A percentile compares a stretch with the other conserved stretches of the same genome.
phyloP scores from a whole-genome alignment of 148 eudicot genomes.

The Persicaria tinctoria region DNA sequence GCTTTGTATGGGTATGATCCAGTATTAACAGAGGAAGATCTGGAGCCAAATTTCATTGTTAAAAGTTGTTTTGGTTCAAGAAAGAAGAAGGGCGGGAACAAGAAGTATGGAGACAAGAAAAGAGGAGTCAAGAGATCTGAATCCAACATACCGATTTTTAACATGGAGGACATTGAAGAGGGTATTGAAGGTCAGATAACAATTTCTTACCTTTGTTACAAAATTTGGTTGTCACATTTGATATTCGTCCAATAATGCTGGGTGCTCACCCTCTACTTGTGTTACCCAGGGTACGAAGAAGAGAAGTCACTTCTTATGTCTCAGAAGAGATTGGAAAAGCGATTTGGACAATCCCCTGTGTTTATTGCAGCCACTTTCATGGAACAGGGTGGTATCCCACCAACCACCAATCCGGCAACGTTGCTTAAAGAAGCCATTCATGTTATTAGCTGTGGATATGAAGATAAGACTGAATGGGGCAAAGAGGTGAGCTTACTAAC shows the following conservation, averaged over 20 bases:
- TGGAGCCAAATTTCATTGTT: conserved; percentile 75
- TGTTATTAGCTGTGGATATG: conserved; percentile 90
- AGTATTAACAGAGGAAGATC: conserved; percentile 72
- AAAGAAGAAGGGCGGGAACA: conserved; percentile 55
- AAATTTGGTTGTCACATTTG: background rate
- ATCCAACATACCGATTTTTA: conserved; percentile 82
- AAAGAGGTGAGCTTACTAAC: conserved; percentile 57
- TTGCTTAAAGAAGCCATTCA: conserved; percentile 88
- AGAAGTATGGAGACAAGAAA: conserved; percentile 71
- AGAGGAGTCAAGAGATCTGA: conserved; percentile 65
- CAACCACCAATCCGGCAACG: conserved; percentile 74
- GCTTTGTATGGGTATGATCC: conserved; percentile 15
- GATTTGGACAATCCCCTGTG: conserved; percentile 93
- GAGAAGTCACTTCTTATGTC: conserved; percentile 89
- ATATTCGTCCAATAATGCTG: background rate
- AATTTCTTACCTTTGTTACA: background rate
- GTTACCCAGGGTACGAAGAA: conserved; percentile 67
- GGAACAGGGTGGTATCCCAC: conserved; percentile 89
- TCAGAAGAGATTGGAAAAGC: conserved; percentile 88
- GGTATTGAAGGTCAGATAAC: conserved; percentile 64
- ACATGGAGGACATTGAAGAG: conserved; percentile 80
- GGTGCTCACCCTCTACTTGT: background rate
- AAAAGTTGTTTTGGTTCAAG: conserved; percentile 82
- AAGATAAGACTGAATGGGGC: conserved; percentile 92
- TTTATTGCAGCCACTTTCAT: conserved; percentile 89